Evolutionary conservation across 495 filamentous ascomycete genomes (phyloP).

Genomic region (Neurospora tetraspora): DNA sequence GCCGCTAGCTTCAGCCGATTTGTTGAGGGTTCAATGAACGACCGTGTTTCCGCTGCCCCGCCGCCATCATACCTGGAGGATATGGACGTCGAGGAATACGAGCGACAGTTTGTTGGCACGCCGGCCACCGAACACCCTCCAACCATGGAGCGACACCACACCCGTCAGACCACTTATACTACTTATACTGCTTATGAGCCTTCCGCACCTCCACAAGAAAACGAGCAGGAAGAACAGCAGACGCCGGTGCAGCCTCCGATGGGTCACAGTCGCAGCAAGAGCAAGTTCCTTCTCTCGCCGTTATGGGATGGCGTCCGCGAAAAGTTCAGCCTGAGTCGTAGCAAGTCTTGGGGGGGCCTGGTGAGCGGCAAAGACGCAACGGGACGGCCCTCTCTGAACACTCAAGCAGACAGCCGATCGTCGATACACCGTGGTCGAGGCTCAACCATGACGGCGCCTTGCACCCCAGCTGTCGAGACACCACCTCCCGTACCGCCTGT

Average conservation of each 20-base stretch:
- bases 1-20: slow-evolving; percentile 35
- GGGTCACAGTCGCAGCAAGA: background rate
- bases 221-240: background rate
- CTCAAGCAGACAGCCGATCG: background rate
- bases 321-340: slow-evolving; percentile 16
- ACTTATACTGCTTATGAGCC: slow-evolving; percentile 4
- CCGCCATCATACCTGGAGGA: slow-evolving; percentile 52
- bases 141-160: background rate
- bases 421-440: background rate
- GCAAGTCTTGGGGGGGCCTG: slow-evolving; percentile 12
- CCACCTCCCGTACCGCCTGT: background rate
- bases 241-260: background rate
- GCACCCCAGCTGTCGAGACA: background rate
- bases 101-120: slow-evolving; percentile 25
- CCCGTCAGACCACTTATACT: background rate
- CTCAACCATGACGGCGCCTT: background rate
- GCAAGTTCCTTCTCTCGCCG: slow-evolving; percentile 19
- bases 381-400: background rate
- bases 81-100: slow-evolving; percentile 27
- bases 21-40: slow-evolving; percentile 68
- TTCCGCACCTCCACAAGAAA: background rate
- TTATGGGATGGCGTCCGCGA: slow-evolving; percentile 26
- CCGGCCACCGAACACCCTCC: background rate
- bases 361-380: background rate
- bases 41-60: slow-evolving; percentile 58